Evolutionary conservation across 2,329 filamentous ascomycete species (phyloP).

Genomic region (Colletotrichum brevisporum): DNA sequence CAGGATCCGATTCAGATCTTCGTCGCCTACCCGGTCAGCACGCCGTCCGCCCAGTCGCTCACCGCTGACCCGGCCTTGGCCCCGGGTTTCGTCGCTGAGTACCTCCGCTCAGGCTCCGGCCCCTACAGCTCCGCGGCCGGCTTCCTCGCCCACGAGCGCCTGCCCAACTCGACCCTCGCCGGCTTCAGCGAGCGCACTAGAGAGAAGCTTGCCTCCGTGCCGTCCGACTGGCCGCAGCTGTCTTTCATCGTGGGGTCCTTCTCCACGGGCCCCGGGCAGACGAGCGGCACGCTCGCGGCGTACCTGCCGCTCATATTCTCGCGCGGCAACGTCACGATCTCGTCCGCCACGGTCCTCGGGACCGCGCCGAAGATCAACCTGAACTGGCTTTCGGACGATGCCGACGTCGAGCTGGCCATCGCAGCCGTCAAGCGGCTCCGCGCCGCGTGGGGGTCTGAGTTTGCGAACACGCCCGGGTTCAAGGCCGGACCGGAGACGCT

Average conservation of each 20-base stretch:
- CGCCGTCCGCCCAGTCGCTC: conserved; percentile 24
- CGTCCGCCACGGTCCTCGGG: conserved; percentile 50
- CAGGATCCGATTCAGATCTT: conserved; percentile 79
- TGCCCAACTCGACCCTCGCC: conserved; percentile 29
- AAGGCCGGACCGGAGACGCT: conserved; percentile 52
- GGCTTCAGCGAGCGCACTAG: conserved; percentile 10
- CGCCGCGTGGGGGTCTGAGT: conserved; percentile 48
- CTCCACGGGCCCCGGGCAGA: conserved; percentile 3
- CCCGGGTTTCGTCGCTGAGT: conserved; percentile 16
- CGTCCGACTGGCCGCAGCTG: conserved; percentile 34
- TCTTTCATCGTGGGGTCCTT: conserved; percentile 26
- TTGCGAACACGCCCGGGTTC: conserved; percentile 47
- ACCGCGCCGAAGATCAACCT: conserved; percentile 58
- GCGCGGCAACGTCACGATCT: conserved; percentile 60
- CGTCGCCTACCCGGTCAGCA: conserved; percentile 32
- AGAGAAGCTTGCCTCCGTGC: conserved; percentile 12
- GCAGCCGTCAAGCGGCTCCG: conserved; percentile 59
- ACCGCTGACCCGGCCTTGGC: conserved; percentile 15
- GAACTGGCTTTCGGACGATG: conserved; percentile 59
- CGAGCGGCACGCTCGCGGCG: conserved; percentile 50
- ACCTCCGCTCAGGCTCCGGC: conserved; percentile 18
- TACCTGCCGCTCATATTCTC: conserved; percentile 51
- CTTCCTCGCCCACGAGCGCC: conserved; percentile 32
- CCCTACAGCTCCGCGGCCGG: conserved; percentile 38
- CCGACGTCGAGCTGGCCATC: conserved; percentile 60